Conservation (phyloP, 2,329 filamentous ascomycete species). For the Talaromyces sp. region DNA sequence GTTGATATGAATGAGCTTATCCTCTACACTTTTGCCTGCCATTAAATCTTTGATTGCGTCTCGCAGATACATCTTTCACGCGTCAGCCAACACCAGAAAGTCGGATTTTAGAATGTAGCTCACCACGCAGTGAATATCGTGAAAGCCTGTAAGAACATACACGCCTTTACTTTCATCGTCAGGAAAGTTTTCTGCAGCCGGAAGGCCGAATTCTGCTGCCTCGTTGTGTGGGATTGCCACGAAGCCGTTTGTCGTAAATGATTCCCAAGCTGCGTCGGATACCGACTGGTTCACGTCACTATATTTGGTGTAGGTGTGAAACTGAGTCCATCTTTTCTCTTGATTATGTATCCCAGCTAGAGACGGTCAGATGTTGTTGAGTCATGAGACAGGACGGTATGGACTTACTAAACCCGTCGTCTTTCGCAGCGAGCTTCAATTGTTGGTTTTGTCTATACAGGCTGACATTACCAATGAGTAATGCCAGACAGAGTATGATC, state of each 20-base stretch:
- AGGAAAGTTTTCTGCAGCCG: neutral
- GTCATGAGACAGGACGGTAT: neutral
- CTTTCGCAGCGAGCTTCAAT: neutral
- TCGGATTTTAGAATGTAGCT: neutral
- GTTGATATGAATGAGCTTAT: neutral
- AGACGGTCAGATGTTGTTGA: neutral
- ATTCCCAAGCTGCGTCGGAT: neutral
- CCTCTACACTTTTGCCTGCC: neutral
- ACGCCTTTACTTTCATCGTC: neutral
- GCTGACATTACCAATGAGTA: neutral
- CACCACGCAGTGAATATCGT: neutral
- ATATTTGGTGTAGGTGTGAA: neutral
- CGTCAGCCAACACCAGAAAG: neutral
- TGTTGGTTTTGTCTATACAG: neutral
- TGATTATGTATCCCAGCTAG: neutral
- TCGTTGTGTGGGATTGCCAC: neutral
- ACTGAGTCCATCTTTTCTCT: neutral
- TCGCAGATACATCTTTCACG: neutral
- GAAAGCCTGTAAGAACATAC: neutral
- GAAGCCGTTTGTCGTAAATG: neutral
- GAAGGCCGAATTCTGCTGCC: neutral
- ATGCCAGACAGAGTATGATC: neutral
- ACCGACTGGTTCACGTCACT: neutral
- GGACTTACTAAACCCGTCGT: neutral
- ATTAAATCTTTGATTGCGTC: neutral